Evolutionary conservation across 169 alveolate genomes (phyloP).

Genomic region (Plasmodium sp.): DNA sequence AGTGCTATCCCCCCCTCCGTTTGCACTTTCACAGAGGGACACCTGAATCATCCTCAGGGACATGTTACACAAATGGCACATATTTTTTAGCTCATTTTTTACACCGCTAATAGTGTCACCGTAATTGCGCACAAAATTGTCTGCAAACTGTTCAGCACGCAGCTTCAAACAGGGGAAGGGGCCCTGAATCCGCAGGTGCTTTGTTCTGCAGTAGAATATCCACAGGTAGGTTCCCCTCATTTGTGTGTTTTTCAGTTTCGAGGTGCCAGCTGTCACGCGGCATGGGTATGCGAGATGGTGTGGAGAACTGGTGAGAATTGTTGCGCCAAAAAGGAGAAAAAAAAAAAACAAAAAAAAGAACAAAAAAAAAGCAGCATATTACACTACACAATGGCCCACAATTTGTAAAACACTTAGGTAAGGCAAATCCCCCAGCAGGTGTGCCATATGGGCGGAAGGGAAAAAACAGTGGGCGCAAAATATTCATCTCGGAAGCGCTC

Average conservation of each 20-base stretch:
- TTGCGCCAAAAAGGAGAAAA: neutral
- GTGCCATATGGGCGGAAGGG: neutral
- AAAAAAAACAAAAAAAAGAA: neutral
- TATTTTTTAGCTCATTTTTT: neutral
- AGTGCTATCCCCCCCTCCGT: neutral
- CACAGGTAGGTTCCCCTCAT: conserved; percentile 20
- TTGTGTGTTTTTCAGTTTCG: neutral
- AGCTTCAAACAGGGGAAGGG: neutral
- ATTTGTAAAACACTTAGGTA: neutral
- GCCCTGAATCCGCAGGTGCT: neutral
- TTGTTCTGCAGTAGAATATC: conserved; percentile 8
- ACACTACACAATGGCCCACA: neutral
- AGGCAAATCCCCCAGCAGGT: neutral
- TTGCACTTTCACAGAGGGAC: conserved; percentile 10
- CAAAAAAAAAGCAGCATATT: neutral
- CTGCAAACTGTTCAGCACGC: neutral
- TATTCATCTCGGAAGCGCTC: neutral
- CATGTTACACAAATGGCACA: neutral
- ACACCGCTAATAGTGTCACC: neutral
- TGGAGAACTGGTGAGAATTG: neutral
- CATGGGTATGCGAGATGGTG: neutral
- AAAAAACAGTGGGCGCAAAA: neutral
- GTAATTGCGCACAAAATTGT: conserved; percentile 3
- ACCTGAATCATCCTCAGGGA: neutral
- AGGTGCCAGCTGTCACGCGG: neutral